These are phyloP conservation scores for Sporothrix pallida DNA, from an alignment of 2,329 filamentous ascomycete species.

Conservation along the genomic window DNA sequence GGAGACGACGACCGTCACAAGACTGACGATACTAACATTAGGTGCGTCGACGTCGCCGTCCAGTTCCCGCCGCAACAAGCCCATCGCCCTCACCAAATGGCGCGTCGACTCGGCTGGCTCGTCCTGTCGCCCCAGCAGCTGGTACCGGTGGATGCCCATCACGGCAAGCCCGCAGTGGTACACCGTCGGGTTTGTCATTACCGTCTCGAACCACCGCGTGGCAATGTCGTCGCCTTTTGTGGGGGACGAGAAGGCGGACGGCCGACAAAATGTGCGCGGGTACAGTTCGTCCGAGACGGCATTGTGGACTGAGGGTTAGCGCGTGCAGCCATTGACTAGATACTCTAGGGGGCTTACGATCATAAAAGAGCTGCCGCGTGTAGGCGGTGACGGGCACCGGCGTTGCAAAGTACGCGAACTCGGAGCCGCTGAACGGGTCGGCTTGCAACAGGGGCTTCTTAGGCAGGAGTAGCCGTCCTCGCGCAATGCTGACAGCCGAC, in stretches of 20 bases:
- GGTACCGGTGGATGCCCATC: slow-evolving; percentile 17
- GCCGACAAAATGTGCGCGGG: slow-evolving; percentile 8
- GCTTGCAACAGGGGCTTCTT: not conserved
- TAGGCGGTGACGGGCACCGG: slow-evolving; percentile 17
- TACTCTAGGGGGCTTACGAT: too few species aligned
- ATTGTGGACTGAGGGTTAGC: slow-evolving; percentile 3
- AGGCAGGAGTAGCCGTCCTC: slow-evolving; percentile 3
- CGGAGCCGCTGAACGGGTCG: not conserved
- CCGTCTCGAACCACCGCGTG: slow-evolving; percentile 23
- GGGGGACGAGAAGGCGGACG: not conserved
- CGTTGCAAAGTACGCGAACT: slow-evolving; percentile 18
- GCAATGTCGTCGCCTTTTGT: not conserved
- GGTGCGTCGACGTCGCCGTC: not conserved
- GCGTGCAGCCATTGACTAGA: not conserved
- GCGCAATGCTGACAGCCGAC: not conserved
- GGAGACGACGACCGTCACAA: slow-evolving; percentile 18
- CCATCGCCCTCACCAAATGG: slow-evolving; percentile 24
- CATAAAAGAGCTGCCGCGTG: slow-evolving; percentile 24
- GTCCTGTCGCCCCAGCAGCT: slow-evolving; percentile 22
- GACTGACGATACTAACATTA: not conserved
- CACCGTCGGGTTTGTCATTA: slow-evolving; percentile 13
- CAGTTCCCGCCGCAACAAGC: slow-evolving; percentile 13
- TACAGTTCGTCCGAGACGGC: slow-evolving; percentile 24
- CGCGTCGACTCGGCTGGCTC: slow-evolving; percentile 23
- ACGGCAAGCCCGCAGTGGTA: slow-evolving; percentile 23